These are phyloP conservation scores for Plasmodium vinckei DNA, from an alignment of 169 alveolate species.

Conservation along the genomic window DNA sequence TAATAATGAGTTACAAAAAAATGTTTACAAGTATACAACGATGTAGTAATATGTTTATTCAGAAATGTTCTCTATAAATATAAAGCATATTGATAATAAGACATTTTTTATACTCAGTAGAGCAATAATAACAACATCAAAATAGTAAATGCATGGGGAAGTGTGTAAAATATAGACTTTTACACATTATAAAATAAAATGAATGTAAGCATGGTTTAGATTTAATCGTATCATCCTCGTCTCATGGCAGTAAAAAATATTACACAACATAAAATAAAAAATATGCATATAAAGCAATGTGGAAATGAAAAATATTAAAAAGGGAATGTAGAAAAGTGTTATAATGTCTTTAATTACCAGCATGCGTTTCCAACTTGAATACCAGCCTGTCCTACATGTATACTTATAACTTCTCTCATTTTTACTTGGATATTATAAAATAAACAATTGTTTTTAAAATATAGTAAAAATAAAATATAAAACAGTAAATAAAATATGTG, in stretches of 20 bases:
- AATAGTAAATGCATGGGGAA: background rate
- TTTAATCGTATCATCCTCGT: background rate
- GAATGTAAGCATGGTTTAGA: background rate
- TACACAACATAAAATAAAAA: background rate
- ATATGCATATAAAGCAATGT: background rate
- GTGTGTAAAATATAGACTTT: background rate
- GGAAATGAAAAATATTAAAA: constrained; percentile 4
- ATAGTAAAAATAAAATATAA: constrained; percentile 37
- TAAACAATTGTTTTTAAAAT: constrained; percentile 43
- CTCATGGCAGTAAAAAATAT: background rate
- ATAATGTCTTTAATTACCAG: constrained; percentile 59
- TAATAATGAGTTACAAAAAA: no score
- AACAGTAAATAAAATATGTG: constrained; percentile 18
- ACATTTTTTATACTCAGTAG: background rate
- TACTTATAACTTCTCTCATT: constrained; percentile 91
- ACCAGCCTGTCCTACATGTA: constrained; percentile 99
- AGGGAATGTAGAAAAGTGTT: constrained; percentile 10
- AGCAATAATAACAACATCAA: background rate
- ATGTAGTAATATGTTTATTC: constrained; percentile 1
- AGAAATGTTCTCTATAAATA: background rate
- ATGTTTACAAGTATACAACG: background rate
- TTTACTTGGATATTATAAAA: constrained; percentile 32
- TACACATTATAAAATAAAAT: background rate
- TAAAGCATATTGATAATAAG: background rate
- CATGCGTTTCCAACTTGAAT: constrained; percentile 96